phyloP scores from a whole-genome alignment of 2,329 filamentous ascomycete species.

The Clonostachys chloroleuca region DNA sequence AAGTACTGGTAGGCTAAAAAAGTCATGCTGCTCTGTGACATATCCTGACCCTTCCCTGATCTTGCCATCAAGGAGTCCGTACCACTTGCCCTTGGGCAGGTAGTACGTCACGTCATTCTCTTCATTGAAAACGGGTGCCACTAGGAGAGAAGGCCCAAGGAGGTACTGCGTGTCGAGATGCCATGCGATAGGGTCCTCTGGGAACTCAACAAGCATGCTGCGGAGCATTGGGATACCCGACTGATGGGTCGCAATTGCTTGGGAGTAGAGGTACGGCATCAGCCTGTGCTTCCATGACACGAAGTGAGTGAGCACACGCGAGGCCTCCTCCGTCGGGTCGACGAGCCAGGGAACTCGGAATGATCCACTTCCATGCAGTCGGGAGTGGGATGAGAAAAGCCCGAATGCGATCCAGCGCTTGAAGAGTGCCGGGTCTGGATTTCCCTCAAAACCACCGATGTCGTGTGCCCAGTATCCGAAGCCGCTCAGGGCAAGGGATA shows the following conservation, averaged over 20 bases:
- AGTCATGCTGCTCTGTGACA: background rate
- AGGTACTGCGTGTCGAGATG: conserved; percentile 68
- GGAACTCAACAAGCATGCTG: conserved; percentile 66
- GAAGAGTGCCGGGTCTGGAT: conserved; percentile 62
- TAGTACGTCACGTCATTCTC: no score
- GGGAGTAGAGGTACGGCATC: conserved; percentile 47
- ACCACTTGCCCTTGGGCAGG: no score
- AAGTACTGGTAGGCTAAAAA: background rate
- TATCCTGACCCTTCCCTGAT: no score
- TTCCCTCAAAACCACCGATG: conserved; percentile 69
- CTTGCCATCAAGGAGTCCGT: no score
- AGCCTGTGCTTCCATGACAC: conserved; percentile 43
- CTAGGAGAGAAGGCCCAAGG: conserved; percentile 59
- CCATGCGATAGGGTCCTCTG: conserved; percentile 62
- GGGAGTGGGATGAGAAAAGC: conserved; percentile 63
- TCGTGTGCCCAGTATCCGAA: conserved; percentile 67
- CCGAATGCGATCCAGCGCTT: conserved; percentile 76
- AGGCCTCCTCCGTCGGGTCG: conserved; percentile 48
- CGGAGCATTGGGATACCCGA: conserved; percentile 60
- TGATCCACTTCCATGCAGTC: conserved; percentile 64
- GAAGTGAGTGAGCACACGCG: conserved; percentile 38
- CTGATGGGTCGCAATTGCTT: conserved; percentile 31
- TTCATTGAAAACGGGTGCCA: conserved; percentile 44
- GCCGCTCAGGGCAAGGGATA: conserved; percentile 58
- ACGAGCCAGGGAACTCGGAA: conserved; percentile 75